A percentile compares a stretch with the other conserved stretches of the same genome.
These are phyloP conservation scores for Epichloe sylvatica DNA, from an alignment of 2,329 filamentous ascomycete genomes.

Conservation along the genomic window DNA sequence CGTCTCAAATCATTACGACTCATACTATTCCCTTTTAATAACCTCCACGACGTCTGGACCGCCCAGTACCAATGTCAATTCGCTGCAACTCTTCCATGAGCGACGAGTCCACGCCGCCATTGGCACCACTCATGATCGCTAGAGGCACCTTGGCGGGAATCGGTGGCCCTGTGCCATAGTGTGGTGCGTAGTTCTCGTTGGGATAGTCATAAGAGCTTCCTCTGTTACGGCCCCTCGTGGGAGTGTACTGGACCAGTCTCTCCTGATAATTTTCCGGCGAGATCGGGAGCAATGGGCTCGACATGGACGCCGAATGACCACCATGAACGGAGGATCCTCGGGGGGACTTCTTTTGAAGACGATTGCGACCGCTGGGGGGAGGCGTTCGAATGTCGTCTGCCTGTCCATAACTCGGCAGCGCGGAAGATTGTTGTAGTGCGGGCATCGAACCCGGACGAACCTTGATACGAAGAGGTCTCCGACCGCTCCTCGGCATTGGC, in stretches of 20 bases:
- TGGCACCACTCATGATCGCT: constrained; percentile 29
- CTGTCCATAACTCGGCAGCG: constrained; percentile 16
- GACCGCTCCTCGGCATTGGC: constrained; percentile 34
- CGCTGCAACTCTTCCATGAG: constrained; percentile 57
- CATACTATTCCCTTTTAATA: constrained; percentile 16
- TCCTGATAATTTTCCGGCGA: constrained; percentile 38
- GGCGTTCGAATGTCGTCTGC: constrained; percentile 20
- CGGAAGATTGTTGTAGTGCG: constrained; percentile 12
- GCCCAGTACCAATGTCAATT: constrained; percentile 50
- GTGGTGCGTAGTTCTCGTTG: constrained; percentile 36
- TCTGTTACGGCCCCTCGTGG: constrained; percentile 25
- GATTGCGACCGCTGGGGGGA: constrained; percentile 33
- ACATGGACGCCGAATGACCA: constrained; percentile 21
- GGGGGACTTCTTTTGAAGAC: constrained; percentile 49
- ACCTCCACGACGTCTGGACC: constrained; percentile 37
- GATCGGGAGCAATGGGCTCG: constrained; percentile 39
- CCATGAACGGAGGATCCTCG: constrained; percentile 27
- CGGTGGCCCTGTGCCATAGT: constrained; percentile 34
- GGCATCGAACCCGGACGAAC: constrained; percentile 35
- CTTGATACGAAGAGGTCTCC: constrained; percentile 37
- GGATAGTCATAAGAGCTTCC: constrained; percentile 39
- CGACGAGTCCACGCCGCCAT: constrained; percentile 35
- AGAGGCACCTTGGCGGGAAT: constrained; percentile 60
- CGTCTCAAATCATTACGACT: constrained; percentile 1
- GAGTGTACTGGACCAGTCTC: constrained; percentile 22